A percentile compares a stretch with the other conserved stretches of the same genome.
Conservation (phyloP, 768 basidiomycete species). For the Pseudohyphozyma bogoriensis region DNA sequence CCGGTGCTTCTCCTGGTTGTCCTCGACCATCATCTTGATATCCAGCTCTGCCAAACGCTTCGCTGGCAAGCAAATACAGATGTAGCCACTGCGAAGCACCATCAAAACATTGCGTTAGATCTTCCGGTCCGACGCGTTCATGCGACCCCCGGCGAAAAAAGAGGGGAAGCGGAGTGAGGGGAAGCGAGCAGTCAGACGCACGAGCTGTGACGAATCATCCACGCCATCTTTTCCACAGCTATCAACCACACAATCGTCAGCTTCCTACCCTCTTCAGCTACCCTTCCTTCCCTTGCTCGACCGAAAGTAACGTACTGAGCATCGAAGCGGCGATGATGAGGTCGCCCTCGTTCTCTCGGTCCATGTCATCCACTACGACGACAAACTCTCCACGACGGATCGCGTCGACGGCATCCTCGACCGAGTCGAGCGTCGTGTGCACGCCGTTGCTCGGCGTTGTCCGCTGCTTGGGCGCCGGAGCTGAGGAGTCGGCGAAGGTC, state of each 20-base stretch:
- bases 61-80: slow-evolving; percentile 74
- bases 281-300: too few relatives aligned
- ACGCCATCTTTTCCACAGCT: slow-evolving; percentile 88
- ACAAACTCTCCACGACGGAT: slow-evolving; percentile 76
- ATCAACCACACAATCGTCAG: too few relatives aligned
- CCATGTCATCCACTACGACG: slow-evolving; percentile 95
- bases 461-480: not conserved
- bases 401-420: slow-evolving; percentile 67
- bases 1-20: slow-evolving; percentile 77
- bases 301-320: too few relatives aligned
- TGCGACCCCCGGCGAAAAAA: not conserved
- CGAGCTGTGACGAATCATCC: slow-evolving; percentile 97
- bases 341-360: slow-evolving; percentile 94
- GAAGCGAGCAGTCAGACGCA: too few relatives aligned
- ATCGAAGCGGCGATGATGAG: slow-evolving; percentile 75
- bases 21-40: slow-evolving; percentile 87
- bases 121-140: not conserved
- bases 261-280: too few relatives aligned
- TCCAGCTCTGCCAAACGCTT: slow-evolving; percentile 64
- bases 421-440: slow-evolving; percentile 52
- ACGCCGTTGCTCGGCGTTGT: not conserved
- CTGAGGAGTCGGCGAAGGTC: too few relatives aligned
- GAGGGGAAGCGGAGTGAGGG: too few relatives aligned
- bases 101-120: not conserved
- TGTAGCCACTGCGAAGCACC: slow-evolving; percentile 60